Evolutionary conservation across 2,329 filamentous ascomycete species (phyloP), one percentile per base, ranked within the genome.

Genomic region (Thermoascus crustaceus): DNA sequence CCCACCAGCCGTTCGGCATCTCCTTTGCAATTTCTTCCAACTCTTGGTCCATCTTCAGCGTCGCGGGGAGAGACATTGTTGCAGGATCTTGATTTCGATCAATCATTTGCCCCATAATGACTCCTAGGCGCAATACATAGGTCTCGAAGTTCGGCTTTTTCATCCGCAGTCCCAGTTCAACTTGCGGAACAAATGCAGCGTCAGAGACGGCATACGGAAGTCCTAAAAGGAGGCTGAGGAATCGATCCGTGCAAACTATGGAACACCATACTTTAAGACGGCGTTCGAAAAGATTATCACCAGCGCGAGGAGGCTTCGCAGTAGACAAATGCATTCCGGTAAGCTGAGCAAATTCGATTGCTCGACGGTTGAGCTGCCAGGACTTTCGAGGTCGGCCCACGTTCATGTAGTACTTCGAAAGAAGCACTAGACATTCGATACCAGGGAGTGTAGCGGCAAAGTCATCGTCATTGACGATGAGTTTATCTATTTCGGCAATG

Each of bases 311-410:
- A 4, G 49, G 45, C 8, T 53, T 54, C 14, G 51, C 48, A 13
- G 57, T 44, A 3, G 54, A 52, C 7, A 60, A 49, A 40, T 71
- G 63, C 20, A 66, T 60, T 42, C 72, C 69, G 1, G 73, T 66
- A 1, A 77, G 54, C 40, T 76, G 63, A 5, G 66, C 66, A 39
- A 69, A 67, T 45, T 68, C 69, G 24, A 77, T 56, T 3, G 66
- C 73, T 25, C 67, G 63, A 8, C 73, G 66, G 25, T 63, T 62
- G 6, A 64, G 52, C 4, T 73, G 55, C 75, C 74, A 78, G 1
- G 70, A 67, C 42, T 68, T 64, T 22, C 71, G 66, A 7, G 75
- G 72, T 26, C 69, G 67, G 2, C 74, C 75, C 41, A 73, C 67
- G 38, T 75, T 71, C 34, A 73, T 56, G 41, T 72, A 69, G 41